Evolutionary conservation across 73 alveolate genomes (phyloP).

Genomic region (Paramecium primaurelia): DNA sequence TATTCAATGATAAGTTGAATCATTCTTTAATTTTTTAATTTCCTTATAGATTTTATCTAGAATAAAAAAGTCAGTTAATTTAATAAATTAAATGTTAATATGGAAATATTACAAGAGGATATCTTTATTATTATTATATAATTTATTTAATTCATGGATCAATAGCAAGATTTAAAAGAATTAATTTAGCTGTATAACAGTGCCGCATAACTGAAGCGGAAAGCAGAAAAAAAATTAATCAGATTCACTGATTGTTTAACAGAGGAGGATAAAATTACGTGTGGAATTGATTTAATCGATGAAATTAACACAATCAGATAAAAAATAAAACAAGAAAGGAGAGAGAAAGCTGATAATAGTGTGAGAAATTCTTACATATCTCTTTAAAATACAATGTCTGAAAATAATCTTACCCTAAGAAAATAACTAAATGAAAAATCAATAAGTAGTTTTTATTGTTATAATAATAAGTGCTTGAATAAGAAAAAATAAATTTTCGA

Average conservation of each 20-base stretch:
- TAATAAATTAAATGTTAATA: not conserved
- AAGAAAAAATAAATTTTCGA: not conserved
- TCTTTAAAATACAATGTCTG: not conserved
- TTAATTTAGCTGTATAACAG: not conserved
- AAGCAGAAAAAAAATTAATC: slow-evolving; percentile 30
- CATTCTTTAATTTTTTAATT: not conserved
- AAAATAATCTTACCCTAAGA: not conserved
- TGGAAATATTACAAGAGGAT: not conserved
- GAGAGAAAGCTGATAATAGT: not conserved
- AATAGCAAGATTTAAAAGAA: slow-evolving; percentile 19
- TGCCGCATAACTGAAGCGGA: not conserved
- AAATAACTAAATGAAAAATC: not conserved
- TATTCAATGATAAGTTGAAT: no score
- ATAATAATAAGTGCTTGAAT: not conserved
- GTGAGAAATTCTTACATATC: not conserved
- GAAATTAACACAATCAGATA: slow-evolving; percentile 1
- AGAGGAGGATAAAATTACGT: not conserved
- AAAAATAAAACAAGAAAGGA: not conserved
- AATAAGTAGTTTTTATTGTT: not conserved
- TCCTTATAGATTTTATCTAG: not conserved
- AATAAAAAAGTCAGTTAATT: not conserved
- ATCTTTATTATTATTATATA: not conserved
- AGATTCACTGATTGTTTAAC: slow-evolving; percentile 18
- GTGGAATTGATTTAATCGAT: not conserved
- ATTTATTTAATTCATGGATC: slow-evolving; percentile 12